A percentile compares a stretch with the other conserved stretches of the same genome.
Conservation (phyloP, 495 filamentous ascomycete genomes). For the Penicillium coffeae region DNA sequence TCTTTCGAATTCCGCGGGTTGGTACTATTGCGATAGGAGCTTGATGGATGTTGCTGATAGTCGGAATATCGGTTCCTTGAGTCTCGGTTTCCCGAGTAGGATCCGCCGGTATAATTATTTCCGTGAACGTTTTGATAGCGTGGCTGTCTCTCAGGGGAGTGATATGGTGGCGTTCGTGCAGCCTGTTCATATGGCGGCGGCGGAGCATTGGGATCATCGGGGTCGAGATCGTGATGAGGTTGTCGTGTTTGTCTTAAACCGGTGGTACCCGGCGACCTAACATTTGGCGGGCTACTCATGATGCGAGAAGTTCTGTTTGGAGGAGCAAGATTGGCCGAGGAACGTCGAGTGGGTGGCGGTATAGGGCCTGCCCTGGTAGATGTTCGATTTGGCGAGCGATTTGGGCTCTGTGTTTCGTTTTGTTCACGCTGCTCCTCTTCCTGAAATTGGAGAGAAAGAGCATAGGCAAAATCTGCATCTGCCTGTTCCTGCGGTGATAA, state of each 20-base stretch:
- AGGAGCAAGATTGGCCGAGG: constrained; percentile 6
- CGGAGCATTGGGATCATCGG: constrained; percentile 51
- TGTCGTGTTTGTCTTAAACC: constrained; percentile 6
- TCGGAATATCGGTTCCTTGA: constrained; percentile 14
- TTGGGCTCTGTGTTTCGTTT: not conserved
- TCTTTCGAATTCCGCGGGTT: constrained; percentile 24
- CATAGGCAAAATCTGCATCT: constrained; percentile 50
- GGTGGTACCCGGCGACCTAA: constrained; percentile 21
- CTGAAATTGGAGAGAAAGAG: constrained; percentile 44
- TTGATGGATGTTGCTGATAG: constrained; percentile 3
- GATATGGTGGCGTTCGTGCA: constrained; percentile 57
- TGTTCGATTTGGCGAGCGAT: not conserved
- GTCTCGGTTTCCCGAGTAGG: constrained; percentile 12
- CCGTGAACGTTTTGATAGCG: constrained; percentile 7
- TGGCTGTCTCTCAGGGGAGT: constrained; percentile 58
- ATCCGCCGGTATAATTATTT: constrained; percentile 27
- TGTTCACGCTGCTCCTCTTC: constrained; percentile 36
- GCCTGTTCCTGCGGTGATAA: constrained; percentile 41
- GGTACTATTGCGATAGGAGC: constrained; percentile 21
- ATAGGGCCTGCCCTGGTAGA: not conserved
- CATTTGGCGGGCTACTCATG: constrained; percentile 18
- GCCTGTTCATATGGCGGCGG: constrained; percentile 84
- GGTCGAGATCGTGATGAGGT: constrained; percentile 22
- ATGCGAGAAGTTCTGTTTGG: constrained; percentile 8
- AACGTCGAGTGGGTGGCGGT: constrained; percentile 9